Conservation (phyloP, 2,329 filamentous ascomycete species). For the Davidsoniella australis region DNA sequence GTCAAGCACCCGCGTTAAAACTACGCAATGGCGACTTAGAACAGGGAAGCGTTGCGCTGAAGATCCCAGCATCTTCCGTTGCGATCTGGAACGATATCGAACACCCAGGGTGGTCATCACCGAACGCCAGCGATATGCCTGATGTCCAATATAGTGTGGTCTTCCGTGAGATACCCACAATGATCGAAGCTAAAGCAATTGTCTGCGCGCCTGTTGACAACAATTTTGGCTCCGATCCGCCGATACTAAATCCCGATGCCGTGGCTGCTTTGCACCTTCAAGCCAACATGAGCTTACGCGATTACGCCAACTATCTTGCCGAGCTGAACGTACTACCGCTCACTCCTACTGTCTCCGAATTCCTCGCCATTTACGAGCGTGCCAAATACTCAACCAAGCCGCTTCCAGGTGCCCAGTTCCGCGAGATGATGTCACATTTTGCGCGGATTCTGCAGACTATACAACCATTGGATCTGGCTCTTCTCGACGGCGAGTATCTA, state of each 20-base stretch:
- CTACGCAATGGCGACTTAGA: neutral
- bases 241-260: conserved; percentile 40
- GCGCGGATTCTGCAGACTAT: conserved; percentile 65
- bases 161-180: conserved; percentile 65
- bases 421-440: conserved; percentile 67
- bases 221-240: neutral
- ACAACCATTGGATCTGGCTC: conserved; percentile 39
- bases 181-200: conserved; percentile 88
- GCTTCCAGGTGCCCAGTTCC: conserved; percentile 54
- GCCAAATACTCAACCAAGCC: conserved; percentile 64
- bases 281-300: conserved; percentile 54
- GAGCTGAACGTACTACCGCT: conserved; percentile 41
- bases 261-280: conserved; percentile 56
- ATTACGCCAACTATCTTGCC: conserved; percentile 59
- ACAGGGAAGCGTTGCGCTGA: neutral
- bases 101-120: conserved; percentile 79
- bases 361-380: conserved; percentile 63
- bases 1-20: neutral
- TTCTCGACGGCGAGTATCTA: conserved; percentile 23
- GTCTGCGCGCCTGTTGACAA: conserved; percentile 47
- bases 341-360: conserved; percentile 25
- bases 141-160: conserved; percentile 73
- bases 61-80: conserved; percentile 1
- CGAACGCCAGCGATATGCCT: conserved; percentile 54
- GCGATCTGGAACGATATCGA: conserved; percentile 62